Evolutionary conservation across 225 moss, liverwort and hornwort species (phyloP).

Genomic region (Pseudoscleropodium purum): DNA sequence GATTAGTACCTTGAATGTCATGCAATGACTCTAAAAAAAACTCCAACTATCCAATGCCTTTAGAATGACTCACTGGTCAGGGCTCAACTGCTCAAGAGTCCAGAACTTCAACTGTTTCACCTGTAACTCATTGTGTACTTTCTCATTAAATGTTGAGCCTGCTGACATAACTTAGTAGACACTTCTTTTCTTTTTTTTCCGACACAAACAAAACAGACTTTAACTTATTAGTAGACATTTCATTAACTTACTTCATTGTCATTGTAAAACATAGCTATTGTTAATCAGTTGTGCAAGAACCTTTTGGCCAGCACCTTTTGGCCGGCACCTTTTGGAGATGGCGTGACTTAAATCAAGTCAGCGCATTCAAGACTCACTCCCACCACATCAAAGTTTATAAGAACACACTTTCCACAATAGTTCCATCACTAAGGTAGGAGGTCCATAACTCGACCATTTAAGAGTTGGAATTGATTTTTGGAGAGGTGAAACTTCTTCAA

Average conservation of each 20-base stretch:
- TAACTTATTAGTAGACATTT: not conserved
- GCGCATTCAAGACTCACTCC: not conserved
- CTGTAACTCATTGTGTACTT: not conserved
- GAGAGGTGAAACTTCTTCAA: no score
- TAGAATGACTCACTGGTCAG: not conserved
- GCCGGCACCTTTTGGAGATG: not conserved
- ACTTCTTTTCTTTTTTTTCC: not conserved
- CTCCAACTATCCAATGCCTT: not conserved
- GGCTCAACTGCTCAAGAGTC: not conserved
- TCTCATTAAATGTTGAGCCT: not conserved
- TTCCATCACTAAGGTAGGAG: not conserved
- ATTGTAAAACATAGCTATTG: not conserved
- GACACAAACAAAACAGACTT: no score
- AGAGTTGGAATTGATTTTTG: no score
- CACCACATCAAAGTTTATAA: not conserved
- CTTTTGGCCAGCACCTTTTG: not conserved
- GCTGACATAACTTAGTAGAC: not conserved
- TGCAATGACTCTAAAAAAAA: not conserved
- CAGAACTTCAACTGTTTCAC: not conserved
- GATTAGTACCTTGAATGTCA: not conserved
- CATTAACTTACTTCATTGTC: not conserved
- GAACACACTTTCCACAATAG: no score
- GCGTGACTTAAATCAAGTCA: not conserved
- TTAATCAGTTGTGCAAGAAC: not conserved
- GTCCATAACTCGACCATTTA: no score